These are phyloP conservation scores for Suillus alpinus DNA, from an alignment of 768 basidiomycete genomes.

Conservation along the genomic window DNA sequence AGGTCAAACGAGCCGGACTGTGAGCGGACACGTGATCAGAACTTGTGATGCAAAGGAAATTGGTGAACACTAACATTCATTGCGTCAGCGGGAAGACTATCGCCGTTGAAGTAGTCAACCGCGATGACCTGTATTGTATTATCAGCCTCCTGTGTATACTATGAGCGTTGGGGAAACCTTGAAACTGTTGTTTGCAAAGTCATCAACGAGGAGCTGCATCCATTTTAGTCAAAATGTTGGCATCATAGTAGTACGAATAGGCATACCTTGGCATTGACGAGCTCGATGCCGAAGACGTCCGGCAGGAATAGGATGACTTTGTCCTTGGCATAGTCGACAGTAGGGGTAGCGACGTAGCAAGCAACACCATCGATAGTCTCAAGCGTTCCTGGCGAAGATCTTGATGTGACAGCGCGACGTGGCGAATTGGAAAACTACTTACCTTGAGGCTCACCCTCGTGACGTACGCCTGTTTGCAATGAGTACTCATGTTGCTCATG, in stretches of 20 bases:
- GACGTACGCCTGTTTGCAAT: conserved; percentile 40
- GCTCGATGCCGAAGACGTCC: conserved; percentile 50
- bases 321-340: conserved; percentile 46
- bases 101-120: conserved; percentile 37
- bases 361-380: conserved; percentile 46
- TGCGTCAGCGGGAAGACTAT: conserved; percentile 26
- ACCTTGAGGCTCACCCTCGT: conserved; percentile 50
- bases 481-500: background rate
- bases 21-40: background rate
- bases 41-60: background rate
- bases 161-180: conserved; percentile 12
- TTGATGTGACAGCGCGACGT: background rate
- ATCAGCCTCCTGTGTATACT: background rate
- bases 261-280: conserved; percentile 45
- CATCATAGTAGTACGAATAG: background rate
- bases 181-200: conserved; percentile 40
- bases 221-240: background rate
- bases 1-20: conserved; percentile 37
- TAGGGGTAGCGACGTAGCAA: conserved; percentile 54
- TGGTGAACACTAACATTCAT: conserved; percentile 8
- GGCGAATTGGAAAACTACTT: conserved; percentile 1
- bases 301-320: conserved; percentile 55
- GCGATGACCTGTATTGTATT: conserved; percentile 23
- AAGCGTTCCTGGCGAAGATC: conserved; percentile 38
- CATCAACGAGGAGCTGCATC: conserved; percentile 30